Conservation (phyloP, 257 asterid genomes). For the Nicotiana tabacum region DNA sequence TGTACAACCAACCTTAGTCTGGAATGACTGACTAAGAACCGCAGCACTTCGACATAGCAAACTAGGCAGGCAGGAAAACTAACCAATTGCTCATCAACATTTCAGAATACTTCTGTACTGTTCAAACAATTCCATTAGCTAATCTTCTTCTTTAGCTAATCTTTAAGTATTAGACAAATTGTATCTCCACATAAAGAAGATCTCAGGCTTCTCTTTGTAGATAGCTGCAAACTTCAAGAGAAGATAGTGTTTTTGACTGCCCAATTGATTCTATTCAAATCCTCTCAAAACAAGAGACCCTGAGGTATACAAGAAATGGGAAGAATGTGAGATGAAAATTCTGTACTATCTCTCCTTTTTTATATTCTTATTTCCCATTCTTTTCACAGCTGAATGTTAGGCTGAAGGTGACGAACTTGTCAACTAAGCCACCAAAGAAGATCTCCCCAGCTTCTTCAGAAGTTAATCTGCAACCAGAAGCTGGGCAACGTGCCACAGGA, state of each 20-base stretch:
- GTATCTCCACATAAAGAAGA: neutral
- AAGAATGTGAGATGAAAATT: neutral
- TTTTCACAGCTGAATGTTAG: constrained; percentile 3
- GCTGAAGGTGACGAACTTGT: constrained; percentile 20
- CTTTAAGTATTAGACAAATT: neutral
- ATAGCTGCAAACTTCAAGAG: neutral
- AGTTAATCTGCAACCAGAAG: constrained; percentile 45
- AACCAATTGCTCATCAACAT: neutral
- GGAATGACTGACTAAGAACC: neutral
- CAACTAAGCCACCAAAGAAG: constrained; percentile 20
- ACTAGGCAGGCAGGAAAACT: neutral
- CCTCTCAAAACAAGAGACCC: neutral
- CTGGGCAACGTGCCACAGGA: constrained; percentile 46
- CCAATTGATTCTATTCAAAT: neutral
- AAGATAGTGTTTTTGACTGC: neutral
- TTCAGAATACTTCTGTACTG: neutral
- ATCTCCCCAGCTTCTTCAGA: constrained; percentile 42
- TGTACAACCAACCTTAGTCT: neutral
- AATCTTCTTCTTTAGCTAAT: neutral
- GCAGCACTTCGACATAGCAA: neutral
- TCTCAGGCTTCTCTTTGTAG: neutral
- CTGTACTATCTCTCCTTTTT: neutral
- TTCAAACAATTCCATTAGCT: neutral
- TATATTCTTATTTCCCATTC: neutral
- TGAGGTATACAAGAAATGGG: neutral